These are phyloP conservation scores for Ogataea angusta DNA, from an alignment of 805 yeast species.

Conservation along the genomic window DNA sequence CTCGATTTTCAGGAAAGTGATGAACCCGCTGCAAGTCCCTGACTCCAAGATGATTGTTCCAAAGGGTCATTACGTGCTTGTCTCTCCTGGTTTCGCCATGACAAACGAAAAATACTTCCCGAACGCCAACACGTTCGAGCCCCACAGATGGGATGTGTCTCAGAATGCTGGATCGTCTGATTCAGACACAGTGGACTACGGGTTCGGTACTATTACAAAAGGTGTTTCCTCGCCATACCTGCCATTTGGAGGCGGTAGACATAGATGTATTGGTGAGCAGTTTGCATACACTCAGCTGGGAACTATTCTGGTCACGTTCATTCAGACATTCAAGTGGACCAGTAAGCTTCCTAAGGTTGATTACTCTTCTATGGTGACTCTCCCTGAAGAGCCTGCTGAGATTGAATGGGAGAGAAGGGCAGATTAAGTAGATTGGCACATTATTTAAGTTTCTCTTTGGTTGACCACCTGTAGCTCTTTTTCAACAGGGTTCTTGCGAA, in stretches of 20 bases:
- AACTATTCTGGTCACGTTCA: constrained; percentile 68
- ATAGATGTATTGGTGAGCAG: constrained; percentile 98
- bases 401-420: constrained; percentile 69
- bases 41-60: constrained; percentile 80
- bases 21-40: constrained; percentile 74
- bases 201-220: constrained; percentile 94
- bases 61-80: constrained; percentile 82
- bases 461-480: constrained; percentile 33
- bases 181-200: constrained; percentile 72
- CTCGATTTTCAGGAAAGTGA: constrained; percentile 90
- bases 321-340: constrained; percentile 77
- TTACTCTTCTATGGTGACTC: constrained; percentile 87
- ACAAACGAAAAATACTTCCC: constrained; percentile 77
- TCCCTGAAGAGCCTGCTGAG: constrained; percentile 76
- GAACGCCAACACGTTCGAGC: constrained; percentile 65
- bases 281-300: constrained; percentile 95
- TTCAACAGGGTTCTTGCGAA: constrained; percentile 22
- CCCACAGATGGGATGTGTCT: constrained; percentile 77
- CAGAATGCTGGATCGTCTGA: constrained; percentile 38
- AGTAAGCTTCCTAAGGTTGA: constrained; percentile 68
- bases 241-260: constrained; percentile 99
- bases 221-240: constrained; percentile 95
- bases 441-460: constrained; percentile 21
- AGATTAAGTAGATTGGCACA: constrained; percentile 1
- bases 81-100: constrained; percentile 91